Evolutionary conservation across 1,139 yeast species (phyloP).

Genomic region (Pichia sp.): DNA sequence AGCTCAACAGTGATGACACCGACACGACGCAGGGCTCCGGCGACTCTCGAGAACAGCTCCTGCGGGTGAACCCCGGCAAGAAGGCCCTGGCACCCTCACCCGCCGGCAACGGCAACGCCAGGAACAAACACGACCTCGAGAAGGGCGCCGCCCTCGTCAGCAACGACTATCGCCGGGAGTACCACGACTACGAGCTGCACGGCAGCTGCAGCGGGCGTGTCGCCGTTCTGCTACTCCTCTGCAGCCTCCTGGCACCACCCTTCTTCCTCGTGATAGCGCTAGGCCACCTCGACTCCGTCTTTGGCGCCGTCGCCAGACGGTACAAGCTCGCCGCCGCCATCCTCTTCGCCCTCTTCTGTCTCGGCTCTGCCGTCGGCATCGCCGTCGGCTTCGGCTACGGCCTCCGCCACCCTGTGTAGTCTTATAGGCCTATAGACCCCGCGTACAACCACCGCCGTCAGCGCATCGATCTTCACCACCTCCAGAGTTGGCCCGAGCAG

Average conservation of each 20-base stretch:
- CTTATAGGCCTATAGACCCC: too few relatives aligned
- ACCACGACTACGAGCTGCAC: not conserved
- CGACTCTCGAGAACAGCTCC: not conserved
- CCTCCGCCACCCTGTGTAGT: constrained; percentile 8
- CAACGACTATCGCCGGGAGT: not conserved
- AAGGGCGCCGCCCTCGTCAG: not conserved
- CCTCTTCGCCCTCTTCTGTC: constrained; percentile 16
- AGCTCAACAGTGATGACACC: not conserved
- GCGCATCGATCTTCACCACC: too few relatives aligned
- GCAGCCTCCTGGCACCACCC: constrained; percentile 28
- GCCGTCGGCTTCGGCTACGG: constrained; percentile 27
- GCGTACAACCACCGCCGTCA: too few relatives aligned
- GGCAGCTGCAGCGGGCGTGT: constrained; percentile 12
- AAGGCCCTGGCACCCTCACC: too few relatives aligned
- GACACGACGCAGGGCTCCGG: not conserved
- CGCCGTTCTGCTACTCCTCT: constrained; percentile 19
- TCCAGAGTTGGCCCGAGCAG: too few relatives aligned
- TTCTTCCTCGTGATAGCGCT: constrained; percentile 26
- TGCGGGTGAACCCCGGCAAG: not conserved
- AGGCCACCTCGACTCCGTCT: constrained; percentile 26
- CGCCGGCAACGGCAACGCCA: not conserved
- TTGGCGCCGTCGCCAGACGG: constrained; percentile 22
- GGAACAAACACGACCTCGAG: not conserved
- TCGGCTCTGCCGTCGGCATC: constrained; percentile 23
- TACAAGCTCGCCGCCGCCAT: constrained; percentile 22